Conservation (phyloP, 176 grass and related monocot species). For the Miscanthus lutarioriparius region DNA sequence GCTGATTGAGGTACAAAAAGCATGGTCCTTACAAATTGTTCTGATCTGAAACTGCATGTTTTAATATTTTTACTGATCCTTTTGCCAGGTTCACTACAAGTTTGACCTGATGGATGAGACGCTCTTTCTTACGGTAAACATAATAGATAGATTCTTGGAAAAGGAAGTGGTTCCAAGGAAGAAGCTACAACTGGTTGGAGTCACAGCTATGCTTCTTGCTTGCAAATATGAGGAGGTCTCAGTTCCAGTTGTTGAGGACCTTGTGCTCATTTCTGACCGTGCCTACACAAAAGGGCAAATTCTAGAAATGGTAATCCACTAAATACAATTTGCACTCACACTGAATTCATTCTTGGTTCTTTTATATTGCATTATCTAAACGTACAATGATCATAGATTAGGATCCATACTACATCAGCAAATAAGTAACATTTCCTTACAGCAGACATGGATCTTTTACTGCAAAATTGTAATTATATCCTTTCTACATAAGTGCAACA, state of each 20-base stretch:
- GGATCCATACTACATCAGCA: neutral
- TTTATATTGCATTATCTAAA: neutral
- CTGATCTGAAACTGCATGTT: neutral
- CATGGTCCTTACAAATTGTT: neutral
- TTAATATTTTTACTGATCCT: slow-evolving; percentile 22
- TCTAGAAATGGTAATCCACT: slow-evolving; percentile 81
- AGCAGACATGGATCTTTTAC: neutral
- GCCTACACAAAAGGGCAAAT: slow-evolving; percentile 71
- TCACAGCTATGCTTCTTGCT: slow-evolving; percentile 94
- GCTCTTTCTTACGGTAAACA: slow-evolving; percentile 89
- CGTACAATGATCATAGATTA: slow-evolving; percentile 21
- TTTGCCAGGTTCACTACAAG: slow-evolving; percentile 83
- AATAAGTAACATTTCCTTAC: neutral
- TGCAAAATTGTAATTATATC: neutral
- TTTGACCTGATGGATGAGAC: slow-evolving; percentile 93
- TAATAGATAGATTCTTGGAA: slow-evolving; percentile 91
- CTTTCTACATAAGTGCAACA: neutral
- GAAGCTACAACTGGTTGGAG: slow-evolving; percentile 86
- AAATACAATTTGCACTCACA: neutral
- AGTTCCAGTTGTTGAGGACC: slow-evolving; percentile 89
- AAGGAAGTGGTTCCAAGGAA: slow-evolving; percentile 67
- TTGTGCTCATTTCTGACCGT: slow-evolving; percentile 70
- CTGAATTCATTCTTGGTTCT: slow-evolving; percentile 4
- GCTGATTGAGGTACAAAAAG: slow-evolving; percentile 78
- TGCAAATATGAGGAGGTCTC: slow-evolving; percentile 92